Percentiles rank a stretch among this genome's conserved stretches.
phyloP scores from a whole-genome alignment of 1,139 yeast genomes.

The Kluyveromyces sp. region DNA sequence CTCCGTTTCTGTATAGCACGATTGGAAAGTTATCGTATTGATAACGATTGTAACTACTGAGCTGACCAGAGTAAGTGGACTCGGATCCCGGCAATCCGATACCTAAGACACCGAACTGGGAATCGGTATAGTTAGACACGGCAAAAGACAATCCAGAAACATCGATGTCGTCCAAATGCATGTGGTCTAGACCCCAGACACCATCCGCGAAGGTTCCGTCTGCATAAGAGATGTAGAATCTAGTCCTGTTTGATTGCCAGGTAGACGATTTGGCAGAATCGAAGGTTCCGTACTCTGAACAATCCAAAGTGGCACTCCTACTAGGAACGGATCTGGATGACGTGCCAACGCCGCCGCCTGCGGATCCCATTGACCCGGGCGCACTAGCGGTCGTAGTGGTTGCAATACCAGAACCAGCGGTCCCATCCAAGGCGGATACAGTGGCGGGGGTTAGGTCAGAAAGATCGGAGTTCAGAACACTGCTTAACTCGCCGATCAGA shows the following conservation, averaged over 20 bases:
- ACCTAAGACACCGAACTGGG: slow-evolving; percentile 51
- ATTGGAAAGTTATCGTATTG: slow-evolving; percentile 45
- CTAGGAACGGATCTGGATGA: background rate
- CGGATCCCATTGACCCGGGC: too few relatives aligned
- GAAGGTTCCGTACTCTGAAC: slow-evolving; percentile 39
- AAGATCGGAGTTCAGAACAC: too few relatives aligned
- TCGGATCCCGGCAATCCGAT: slow-evolving; percentile 49
- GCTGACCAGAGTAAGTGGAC: slow-evolving; percentile 29
- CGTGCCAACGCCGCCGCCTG: background rate
- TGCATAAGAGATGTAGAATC: slow-evolving; percentile 47
- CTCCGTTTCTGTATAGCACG: slow-evolving; percentile 44
- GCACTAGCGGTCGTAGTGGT: slow-evolving; percentile 3
- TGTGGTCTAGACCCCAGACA: slow-evolving; percentile 46
- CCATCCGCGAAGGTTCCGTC: slow-evolving; percentile 55
- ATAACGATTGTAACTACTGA: slow-evolving; percentile 9
- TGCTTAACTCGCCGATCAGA: background rate
- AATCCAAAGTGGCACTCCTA: slow-evolving; percentile 15
- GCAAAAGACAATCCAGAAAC: slow-evolving; percentile 45
- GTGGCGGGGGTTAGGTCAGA: too few relatives aligned
- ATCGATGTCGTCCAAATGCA: slow-evolving; percentile 33
- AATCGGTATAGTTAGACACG: slow-evolving; percentile 45
- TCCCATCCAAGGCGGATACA: too few relatives aligned
- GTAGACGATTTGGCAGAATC: slow-evolving; percentile 38
- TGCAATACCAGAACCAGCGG: too few relatives aligned
- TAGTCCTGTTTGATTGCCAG: slow-evolving; percentile 38